Evolutionary conservation across 176 grass and related monocot genomes (phyloP), one percentile per base, ranked within the genome.

Genomic region (Raddia guianensis): DNA sequence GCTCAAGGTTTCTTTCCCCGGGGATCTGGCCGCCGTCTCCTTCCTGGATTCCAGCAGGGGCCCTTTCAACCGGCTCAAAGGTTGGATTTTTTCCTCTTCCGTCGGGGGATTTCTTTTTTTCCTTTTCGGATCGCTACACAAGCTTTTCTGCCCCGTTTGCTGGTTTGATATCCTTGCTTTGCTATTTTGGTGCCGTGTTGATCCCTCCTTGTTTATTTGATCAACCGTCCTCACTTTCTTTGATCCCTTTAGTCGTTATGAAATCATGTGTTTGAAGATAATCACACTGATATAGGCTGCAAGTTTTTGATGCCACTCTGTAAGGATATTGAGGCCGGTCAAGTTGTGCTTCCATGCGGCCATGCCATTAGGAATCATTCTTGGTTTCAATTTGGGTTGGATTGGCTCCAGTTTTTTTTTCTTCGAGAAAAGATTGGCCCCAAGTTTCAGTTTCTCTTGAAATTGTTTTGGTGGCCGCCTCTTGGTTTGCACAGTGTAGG

Each of bases 41-140:
- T 91, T 95, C 78, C 86, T 93, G 35, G 96, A 91, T 44, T 85
- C 88, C 18, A 82, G 63, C 19, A 83, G 87, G 60, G 90, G 80
- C 12, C 37, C 57, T 75, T 70, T 85, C 63, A 53, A 37, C 42
- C 91, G 74, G 79, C 88, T 68, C 63, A 90, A 89, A 99, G 96
- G 92, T 95, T 76, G 15, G 69, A 51, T 75, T 37, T 73, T 90
- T 80, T 37, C 82, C 67, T 33, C 81, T 79, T 85, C 74, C 5
- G 15, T 16, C 9, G 54, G 2, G 4, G 51, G 37, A 0, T 40
- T n/a, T 9, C 27, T 75, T 44, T n/a, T 42, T 2, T 40, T 34
- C n/a, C 75, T 47, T 15, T 2, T 13, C 8, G 47, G 47, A 63
- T 70, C 54, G 35, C 19, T 57, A 19, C 37, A 12, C 14, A 66